Percentiles rank a stretch among this genome's conserved stretches.
Conservation (phyloP, 23 red algal species). For the Agarophyton chilense region DNA sequence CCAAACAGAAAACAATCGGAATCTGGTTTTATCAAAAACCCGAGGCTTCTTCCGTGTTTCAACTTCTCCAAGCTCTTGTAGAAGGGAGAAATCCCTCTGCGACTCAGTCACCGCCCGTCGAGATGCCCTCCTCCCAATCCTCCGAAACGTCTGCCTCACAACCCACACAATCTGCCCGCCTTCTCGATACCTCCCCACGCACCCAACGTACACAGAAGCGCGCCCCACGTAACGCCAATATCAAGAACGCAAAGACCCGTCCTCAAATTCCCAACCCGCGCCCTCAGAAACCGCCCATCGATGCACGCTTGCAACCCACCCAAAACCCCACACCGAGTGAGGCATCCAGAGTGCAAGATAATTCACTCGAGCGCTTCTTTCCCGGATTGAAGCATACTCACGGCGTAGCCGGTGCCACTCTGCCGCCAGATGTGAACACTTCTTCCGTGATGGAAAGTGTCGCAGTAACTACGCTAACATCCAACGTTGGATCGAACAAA, state of each 20-base stretch:
- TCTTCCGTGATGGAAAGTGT: conserved; percentile 26
- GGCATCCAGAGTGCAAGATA: not conserved
- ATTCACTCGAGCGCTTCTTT: conserved; percentile 55
- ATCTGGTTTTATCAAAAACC: conserved; percentile 57
- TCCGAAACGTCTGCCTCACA: not conserved
- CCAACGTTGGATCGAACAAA: not conserved
- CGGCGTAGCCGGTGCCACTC: conserved; percentile 34
- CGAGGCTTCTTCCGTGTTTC: conserved; percentile 13
- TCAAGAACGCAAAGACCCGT: not conserved
- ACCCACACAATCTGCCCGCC: not conserved
- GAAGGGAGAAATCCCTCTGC: not conserved
- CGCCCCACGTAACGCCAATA: not conserved
- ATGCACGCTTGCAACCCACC: no score
- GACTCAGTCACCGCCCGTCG: not conserved
- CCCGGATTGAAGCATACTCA: conserved; percentile 52
- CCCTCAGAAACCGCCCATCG: not conserved
- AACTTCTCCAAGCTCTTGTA: conserved; percentile 37
- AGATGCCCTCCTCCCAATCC: not conserved
- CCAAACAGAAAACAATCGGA: conserved; percentile 17
- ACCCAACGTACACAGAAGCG: conserved; percentile 1
- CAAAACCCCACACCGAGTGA: not conserved
- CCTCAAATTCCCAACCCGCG: not conserved
- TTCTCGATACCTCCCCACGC: not conserved
- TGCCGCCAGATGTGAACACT: conserved; percentile 34
- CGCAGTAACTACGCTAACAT: conserved; percentile 24